Evolutionary conservation across 306 rosid species (phyloP), one percentile per base, ranked within the genome.

Genomic region (Cyclanthera cordifolia): DNA sequence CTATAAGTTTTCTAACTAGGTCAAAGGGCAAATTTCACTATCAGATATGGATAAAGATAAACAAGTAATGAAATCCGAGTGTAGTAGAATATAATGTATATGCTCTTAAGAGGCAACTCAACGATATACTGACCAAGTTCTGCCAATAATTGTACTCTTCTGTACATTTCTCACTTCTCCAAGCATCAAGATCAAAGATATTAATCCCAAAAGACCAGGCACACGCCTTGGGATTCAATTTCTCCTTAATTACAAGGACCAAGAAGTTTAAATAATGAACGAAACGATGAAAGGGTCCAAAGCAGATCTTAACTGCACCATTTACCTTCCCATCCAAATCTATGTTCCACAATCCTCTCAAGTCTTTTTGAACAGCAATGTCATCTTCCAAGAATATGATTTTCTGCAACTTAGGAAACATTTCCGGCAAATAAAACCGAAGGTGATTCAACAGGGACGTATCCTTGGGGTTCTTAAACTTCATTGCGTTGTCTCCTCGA

Each of bases 191-290:
- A 84, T 94, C 92, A 80, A 88, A 88, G 72, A 94, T 79, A 73
- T 94, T 94, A 90, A 90, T 83, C 56, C 99, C 99, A 49, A 77
- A 94, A 27, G 97, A 83, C 99, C 99, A 94, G 70, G 99, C 95
- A 73, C 99, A 94, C 48, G 97, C 79, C 83, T 85, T 82, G 58
- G 97, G 89, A 67, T 94, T 90, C 83, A 88, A 87, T 61, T 77
- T 85, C 48, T 86, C 90, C 86, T 78, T 88, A 54, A 94, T 86
- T 66, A 77, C 81, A 52, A 91, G 91, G 76, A 90, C 85, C 14
- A 97, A 86, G 80, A 94, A 94, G 76, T 94, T 94, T 77, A 94
- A 73, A 77, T 90, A 88, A 63, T 88, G 99, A 17, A 81, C 69
- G 49, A 82, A 88, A 32, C 97, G 86, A 72, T 90, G 99, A 79